Evolutionary conservation across 805 yeast species (phyloP), one percentile per base, ranked within the genome.

Genomic region (Aciculoconidium aculeatum): DNA sequence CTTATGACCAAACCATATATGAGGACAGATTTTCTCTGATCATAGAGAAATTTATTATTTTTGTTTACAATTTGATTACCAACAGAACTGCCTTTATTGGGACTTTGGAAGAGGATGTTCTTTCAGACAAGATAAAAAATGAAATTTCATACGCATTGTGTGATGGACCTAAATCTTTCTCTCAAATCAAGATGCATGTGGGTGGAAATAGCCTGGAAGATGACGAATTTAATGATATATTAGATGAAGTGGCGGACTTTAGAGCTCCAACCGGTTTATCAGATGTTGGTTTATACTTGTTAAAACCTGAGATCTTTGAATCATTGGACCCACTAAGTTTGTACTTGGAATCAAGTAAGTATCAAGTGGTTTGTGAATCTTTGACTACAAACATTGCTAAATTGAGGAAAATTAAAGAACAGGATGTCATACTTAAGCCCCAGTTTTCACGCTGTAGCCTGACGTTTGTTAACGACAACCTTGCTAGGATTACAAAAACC

Each of bases 261-360:
- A 65, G 65, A n/a, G 67, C 80, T 1, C 92, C 94, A 3, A 57
- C 68, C 4, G 73, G 77, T 4, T 41, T 68, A 11, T 52, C 68
- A 14, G 81, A 81, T 39, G 54, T 67, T 13, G 85, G 95, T 2
- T 50, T 71, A 15, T 90, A 82, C 53, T 62, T 75, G 15, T 64
- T 92, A 36, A 86, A 82, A 45, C 66, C 70, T 3, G 67, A 75
- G 28, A 57, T 59, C 16, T 65, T 57, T 32, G 62, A 59, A 2
- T 58, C 67, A 15, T 71, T 88, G 23, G 92, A 90, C 50, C 85
- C 85, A 2, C 52, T 77, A 35, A 67, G 65, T 40, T 44, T 70
- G 11, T 58, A 61, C 37, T 53, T 67, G 34, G 75, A 70, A 22
- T 65, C 60, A 4, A 51, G 57, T 21, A 70, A 76, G 35, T 61